Conservation (phyloP, 768 basidiomycete species). For the Xerocomus potaroensis region DNA sequence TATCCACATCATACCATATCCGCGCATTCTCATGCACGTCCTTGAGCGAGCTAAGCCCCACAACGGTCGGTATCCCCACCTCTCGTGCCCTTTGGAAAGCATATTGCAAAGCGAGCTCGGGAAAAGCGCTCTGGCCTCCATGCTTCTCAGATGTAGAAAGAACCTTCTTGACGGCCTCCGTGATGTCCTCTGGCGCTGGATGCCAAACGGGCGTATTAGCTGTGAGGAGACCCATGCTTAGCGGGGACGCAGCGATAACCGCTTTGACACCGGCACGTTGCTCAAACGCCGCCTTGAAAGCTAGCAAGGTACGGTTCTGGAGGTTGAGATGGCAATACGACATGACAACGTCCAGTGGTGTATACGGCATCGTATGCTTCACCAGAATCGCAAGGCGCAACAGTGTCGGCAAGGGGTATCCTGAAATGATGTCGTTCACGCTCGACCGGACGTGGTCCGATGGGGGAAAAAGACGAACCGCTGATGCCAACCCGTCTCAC, state of each 20-base stretch:
- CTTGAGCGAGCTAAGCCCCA: conserved; percentile 61
- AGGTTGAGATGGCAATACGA: conserved; percentile 80
- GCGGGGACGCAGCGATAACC: conserved; percentile 73
- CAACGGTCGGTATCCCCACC: conserved; percentile 55
- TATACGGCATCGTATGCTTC: conserved; percentile 58
- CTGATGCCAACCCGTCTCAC: conserved; percentile 75
- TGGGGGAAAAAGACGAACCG: conserved; percentile 38
- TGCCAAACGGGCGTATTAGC: conserved; percentile 64
- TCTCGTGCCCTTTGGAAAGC: conserved; percentile 48
- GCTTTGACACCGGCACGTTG: conserved; percentile 63
- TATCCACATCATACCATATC: conserved; percentile 61
- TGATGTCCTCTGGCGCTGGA: conserved; percentile 57
- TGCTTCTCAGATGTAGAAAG: conserved; percentile 28
- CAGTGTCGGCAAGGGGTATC: conserved; percentile 78
- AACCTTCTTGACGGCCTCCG: conserved; percentile 40
- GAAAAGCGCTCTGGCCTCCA: conserved; percentile 41
- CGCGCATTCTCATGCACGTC: conserved; percentile 75
- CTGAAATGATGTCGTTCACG: conserved; percentile 35
- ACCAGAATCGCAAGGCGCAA: conserved; percentile 77
- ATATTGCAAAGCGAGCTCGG: conserved; percentile 71
- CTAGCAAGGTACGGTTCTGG: conserved; percentile 59
- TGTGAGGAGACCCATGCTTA: conserved; percentile 80
- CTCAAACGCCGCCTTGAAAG: conserved; percentile 54
- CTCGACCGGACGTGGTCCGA: not conserved
- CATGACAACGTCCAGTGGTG: conserved; percentile 73